Percentiles rank a stretch among this genome's conserved stretches.
Conservation (phyloP, 2,329 filamentous ascomycete species). For the Teratosphaeria zuluensis region DNA sequence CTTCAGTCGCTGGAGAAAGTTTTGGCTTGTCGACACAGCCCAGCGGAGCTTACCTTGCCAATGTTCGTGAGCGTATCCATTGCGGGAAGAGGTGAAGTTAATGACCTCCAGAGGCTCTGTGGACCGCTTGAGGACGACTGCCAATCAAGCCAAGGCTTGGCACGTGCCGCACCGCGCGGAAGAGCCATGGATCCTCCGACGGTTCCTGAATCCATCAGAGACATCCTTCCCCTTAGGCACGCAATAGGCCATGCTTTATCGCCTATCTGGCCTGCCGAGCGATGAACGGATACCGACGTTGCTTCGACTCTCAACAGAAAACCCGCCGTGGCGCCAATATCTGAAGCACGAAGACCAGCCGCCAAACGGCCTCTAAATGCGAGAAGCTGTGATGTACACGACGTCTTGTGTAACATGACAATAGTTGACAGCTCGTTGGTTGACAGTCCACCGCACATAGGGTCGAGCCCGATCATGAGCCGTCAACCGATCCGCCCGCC, state of each 20-base stretch:
- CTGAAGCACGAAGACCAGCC: not conserved
- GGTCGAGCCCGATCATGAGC: not conserved
- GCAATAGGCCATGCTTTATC: not conserved
- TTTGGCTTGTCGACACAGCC: not conserved
- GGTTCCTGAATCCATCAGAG: not conserved
- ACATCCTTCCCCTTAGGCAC: not conserved
- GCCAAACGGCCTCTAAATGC: no score
- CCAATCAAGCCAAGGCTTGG: not conserved
- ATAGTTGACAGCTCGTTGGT: no score
- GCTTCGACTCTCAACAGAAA: no score
- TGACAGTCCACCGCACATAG: no score
- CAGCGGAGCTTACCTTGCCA: not conserved
- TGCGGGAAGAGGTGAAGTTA: not conserved
- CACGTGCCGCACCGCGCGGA: not conserved
- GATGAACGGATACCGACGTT: no score
- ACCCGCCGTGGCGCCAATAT: not conserved
- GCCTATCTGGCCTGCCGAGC: not conserved
- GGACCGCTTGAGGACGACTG: not conserved
- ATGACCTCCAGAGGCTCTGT: not conserved
- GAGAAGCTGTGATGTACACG: no score
- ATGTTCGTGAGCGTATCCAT: not conserved
- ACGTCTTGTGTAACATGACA: no score
- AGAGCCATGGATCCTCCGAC: not conserved
- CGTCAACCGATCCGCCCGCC: not conserved
- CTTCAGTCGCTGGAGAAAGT: no score